Base-by-base conservation (phyloP, 2,329 filamentous ascomycete genomes). In the Trichoderma koningii region DNA sequence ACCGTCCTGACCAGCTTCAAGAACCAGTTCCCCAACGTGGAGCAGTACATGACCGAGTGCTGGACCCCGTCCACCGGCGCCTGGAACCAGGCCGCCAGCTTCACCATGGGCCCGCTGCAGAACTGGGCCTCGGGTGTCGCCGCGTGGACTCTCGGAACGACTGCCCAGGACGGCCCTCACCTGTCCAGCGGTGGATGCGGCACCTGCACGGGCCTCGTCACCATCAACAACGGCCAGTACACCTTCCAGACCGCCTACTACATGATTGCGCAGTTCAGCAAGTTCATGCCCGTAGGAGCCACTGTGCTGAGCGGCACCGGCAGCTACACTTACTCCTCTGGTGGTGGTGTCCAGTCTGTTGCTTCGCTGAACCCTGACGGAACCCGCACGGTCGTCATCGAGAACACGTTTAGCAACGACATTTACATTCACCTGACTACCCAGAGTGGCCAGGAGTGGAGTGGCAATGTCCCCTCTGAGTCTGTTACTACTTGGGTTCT, bases 41-140 rank as follows among this genome's bases (percentile, higher is more conserved):
- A 73, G n/a, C 79, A 82, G 67, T 80, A 79, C 72, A 80, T 81
- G 79, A 81, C 80, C n/a, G 79, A 82, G 68, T 82, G 80, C 70
- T 80, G 77, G 71, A 78, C 74, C 0, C 69, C 70, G 34, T 67
- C 68, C 17, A 78, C 74, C 7, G 71, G 74, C 15, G 5, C 64
- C 26, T 79, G 77, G 77, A 71, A 74, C 67, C 72, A 75, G 59
- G 74, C 75, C 3, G 74, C 75, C 23, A 72, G 74, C 65, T 85
- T 85, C 71, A 78, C 77, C 23, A 71, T 79, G 78, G 84, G 73
- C 62, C 86, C 73, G 74, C 81, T 74, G 41, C 79, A 80, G 72
- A 79, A 81, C 74, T 81, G 80, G 73, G 80, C 78, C 9, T 70
- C 73, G 17, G 80, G 79, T 10, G 71, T 75, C 30, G 69, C 77